Base-by-base conservation (phyloP, 495 filamentous ascomycete species). In the Xylaria palmicola region DNA sequence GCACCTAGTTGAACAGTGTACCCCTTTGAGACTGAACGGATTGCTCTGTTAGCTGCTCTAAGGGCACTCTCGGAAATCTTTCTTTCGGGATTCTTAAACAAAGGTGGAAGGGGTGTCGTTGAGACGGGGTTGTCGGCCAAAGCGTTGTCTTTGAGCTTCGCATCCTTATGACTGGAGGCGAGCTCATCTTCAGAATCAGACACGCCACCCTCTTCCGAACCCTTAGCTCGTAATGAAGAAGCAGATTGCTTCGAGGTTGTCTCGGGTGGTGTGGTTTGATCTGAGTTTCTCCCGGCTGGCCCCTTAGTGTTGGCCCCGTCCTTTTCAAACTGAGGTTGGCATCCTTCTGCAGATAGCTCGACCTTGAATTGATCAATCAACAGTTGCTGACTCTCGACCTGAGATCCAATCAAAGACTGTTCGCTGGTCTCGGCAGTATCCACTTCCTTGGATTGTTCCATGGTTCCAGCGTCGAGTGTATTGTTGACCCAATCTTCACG, bases 111-210 rank as follows among this genome's bases (percentile, higher is more conserved):
- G 7, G 74, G 74, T 22, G 76, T 79, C 45, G 71, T 56, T 32
- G 71, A 71, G 40, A 71, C 56, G 6, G 55, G 63, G 40, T 48
- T 65, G 19, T 71, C 66, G 30, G 58, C 47, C 7, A 66, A 59
- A 39, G 64, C 47, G 32, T 61, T 56, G 26, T 64, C 68, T 62
- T 75, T 56, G n/a, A 12, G 20, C 32, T 60, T 65, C 27, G 22
- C n/a, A 13, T 40, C 50, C 56, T 65, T 66, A n/a, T 45, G 50
- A n/a, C 66, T 67, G 9, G 45, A 13, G 55, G 74, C 66, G 45
- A 83, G 75, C 62, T 86, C 83, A 51, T 85, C 83, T 54, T 86
- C 85, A 0, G 82, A 85, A 1, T 83, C 79, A 4, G 77, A 81
- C 22, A 79, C 74, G 1, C 62, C 50, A 13, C 62, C 45, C 45